Conservation (phyloP, 2,329 filamentous ascomycete genomes). For the Talaromyces atroroseus region DNA sequence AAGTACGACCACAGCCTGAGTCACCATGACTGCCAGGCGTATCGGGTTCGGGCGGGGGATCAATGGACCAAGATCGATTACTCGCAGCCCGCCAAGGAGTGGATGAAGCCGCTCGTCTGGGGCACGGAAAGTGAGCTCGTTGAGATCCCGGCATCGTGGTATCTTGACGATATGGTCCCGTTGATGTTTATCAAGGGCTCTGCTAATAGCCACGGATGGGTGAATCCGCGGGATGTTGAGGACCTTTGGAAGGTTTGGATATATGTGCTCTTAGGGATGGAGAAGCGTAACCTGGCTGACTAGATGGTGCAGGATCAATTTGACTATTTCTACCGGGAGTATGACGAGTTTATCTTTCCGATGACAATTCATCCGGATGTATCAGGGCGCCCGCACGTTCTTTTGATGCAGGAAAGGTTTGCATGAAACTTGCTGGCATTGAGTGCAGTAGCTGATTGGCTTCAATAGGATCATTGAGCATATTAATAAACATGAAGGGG, state of each 20-base stretch:
- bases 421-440: constrained; percentile 15
- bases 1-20: constrained; percentile 43
- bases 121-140: constrained; percentile 37
- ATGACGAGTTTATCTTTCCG: constrained; percentile 71
- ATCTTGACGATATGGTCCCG: constrained; percentile 40
- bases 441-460: constrained; percentile 7
- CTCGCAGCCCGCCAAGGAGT: constrained; percentile 35
- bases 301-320: constrained; percentile 54
- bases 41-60: constrained; percentile 40
- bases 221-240: constrained; percentile 54
- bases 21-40: constrained; percentile 42
- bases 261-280: constrained; percentile 32
- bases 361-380: constrained; percentile 74
- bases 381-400: constrained; percentile 63
- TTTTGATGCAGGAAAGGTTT: constrained; percentile 67
- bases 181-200: constrained; percentile 45
- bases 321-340: constrained; percentile 67
- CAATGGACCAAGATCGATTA: constrained; percentile 44
- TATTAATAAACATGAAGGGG: constrained; percentile 56
- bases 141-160: constrained; percentile 43
- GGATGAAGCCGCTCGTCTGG: constrained; percentile 47
- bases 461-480: constrained; percentile 56
- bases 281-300: not conserved
- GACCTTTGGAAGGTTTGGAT: constrained; percentile 48
- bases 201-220: constrained; percentile 53